Conservation (phyloP, 75 land plant genomes). For the Selaginella tamariscina region DNA sequence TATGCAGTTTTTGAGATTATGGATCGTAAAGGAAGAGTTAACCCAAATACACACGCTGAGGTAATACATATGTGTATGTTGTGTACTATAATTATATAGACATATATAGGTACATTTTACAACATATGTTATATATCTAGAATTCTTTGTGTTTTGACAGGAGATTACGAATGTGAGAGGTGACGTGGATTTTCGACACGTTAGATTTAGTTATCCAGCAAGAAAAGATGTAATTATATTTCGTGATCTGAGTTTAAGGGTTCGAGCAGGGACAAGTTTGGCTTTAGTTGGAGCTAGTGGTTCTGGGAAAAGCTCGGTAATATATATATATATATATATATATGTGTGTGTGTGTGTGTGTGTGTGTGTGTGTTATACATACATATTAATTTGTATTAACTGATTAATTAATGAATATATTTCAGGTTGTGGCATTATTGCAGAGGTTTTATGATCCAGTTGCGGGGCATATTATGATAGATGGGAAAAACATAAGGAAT, state of each 20-base stretch:
- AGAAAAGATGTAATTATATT: background rate
- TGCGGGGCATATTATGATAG: constrained; percentile 18
- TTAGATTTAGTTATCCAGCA: background rate
- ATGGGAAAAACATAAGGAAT: constrained; percentile 22
- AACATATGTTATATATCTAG: background rate
- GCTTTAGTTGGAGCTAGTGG: constrained; percentile 58
- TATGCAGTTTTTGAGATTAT: background rate
- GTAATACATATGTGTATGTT: background rate
- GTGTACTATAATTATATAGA: constrained; percentile 6
- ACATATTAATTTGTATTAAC: too few relatives aligned
- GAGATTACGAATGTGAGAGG: background rate
- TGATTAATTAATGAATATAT: too few relatives aligned
- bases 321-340: too few relatives aligned
- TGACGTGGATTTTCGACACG: constrained; percentile 1
- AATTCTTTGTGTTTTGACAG: background rate
- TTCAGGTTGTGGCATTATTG: constrained; percentile 32
- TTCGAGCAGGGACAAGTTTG: constrained; percentile 4
- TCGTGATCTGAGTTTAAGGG: background rate
- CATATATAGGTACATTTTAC: background rate
- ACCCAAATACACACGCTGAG: background rate
- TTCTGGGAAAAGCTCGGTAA: constrained; percentile 45
- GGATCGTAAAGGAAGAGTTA: background rate
- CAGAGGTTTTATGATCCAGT: constrained; percentile 34
- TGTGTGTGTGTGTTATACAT: too few relatives aligned
- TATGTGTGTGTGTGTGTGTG: too few relatives aligned